These are phyloP conservation scores for Coemansia sp. DNA, from an alignment of 192 early-diverging fungal genomes.

Conservation along the genomic window DNA sequence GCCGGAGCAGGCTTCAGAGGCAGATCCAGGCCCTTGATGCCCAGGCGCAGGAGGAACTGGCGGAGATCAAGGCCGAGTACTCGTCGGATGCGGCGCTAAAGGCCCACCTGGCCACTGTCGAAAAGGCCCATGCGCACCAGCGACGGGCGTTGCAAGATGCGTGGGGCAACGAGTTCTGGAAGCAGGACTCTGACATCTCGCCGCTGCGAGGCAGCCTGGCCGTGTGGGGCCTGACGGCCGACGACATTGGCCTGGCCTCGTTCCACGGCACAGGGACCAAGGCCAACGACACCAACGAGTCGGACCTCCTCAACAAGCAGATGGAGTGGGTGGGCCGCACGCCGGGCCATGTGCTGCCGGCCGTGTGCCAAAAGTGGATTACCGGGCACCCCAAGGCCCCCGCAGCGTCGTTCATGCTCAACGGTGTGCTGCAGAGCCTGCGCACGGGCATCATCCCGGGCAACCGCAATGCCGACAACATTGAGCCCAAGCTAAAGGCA, in stretches of 20 bases:
- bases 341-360: constrained; percentile 72
- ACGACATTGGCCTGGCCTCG: constrained; percentile 88
- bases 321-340: constrained; percentile 78
- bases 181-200: constrained; percentile 65
- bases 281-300: constrained; percentile 96
- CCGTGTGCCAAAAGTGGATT: constrained; percentile 86
- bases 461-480: constrained; percentile 67
- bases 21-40: constrained; percentile 6
- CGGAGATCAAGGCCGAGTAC: background rate
- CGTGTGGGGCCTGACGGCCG: constrained; percentile 76
- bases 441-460: constrained; percentile 82
- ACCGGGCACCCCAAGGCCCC: constrained; percentile 89
- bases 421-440: constrained; percentile 76
- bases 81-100: too few relatives aligned
- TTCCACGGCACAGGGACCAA: constrained; percentile 94
- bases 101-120: background rate
- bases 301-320: constrained; percentile 80
- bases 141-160: constrained; percentile 50
- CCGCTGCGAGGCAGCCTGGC: constrained; percentile 85
- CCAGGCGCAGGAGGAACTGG: constrained; percentile 2
- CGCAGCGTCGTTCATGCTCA: constrained; percentile 91
- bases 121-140: constrained; percentile 1
- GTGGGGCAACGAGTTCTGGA: constrained; percentile 83
- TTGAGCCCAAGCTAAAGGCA: constrained; percentile 55
- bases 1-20: constrained; percentile 61